Evolutionary conservation across 257 asterid species (phyloP).

Genomic region (Mitragyna speciosa): DNA sequence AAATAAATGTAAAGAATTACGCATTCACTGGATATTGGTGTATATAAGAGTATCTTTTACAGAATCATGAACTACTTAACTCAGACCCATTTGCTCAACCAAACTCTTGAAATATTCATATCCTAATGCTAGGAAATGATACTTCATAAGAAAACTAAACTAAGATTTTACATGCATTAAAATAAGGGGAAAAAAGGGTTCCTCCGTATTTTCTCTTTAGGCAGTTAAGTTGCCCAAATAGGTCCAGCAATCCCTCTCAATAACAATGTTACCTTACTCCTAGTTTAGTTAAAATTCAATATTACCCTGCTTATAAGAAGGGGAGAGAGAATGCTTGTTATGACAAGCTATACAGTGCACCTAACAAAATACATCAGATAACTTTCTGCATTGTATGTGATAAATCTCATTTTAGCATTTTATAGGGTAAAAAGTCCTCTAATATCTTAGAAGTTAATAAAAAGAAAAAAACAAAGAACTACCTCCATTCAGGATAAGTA

Average conservation of each 20-base stretch:
- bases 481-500: slow-evolving; percentile 67
- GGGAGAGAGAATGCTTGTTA: too few relatives aligned
- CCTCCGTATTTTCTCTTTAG: neutral
- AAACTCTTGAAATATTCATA: neutral
- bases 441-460: neutral
- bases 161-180: neutral
- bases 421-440: neutral
- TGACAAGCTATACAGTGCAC: neutral
- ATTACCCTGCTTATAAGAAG: too few relatives aligned
- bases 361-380: neutral
- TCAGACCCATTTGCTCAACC: neutral
- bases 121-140: neutral
- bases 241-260: neutral
- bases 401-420: neutral
- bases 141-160: neutral
- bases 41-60: neutral
- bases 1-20: neutral
- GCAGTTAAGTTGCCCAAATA: neutral
- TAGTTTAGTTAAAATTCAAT: too few relatives aligned
- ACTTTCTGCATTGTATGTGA: neutral
- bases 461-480: slow-evolving; percentile 12
- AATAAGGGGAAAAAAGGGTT: too few relatives aligned
- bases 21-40: neutral
- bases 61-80: neutral
- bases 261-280: too few relatives aligned